Evolutionary conservation across 345 rosid genomes (phyloP), one percentile per base, ranked within the genome.

Genomic region (Gossypium sturtianum): DNA sequence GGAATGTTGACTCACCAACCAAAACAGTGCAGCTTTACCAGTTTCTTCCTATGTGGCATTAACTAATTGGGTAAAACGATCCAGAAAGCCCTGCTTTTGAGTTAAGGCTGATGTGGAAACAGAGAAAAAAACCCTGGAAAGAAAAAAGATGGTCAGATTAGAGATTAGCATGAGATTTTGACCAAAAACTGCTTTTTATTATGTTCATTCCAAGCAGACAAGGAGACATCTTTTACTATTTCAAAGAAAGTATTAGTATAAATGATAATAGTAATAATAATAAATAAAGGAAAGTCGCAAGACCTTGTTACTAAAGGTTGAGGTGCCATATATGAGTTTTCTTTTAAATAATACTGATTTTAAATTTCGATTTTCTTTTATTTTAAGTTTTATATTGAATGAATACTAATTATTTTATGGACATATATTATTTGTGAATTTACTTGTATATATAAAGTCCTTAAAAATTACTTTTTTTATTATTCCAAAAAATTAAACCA

Each of bases 191-290:
- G 23, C 7, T 12, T 16, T 48, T 71, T 60, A 38, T 48, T 38
- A 62, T 51, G 66, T 66, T 57, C 38, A 65, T 34, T 48, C 51
- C 3, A 63, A 82, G 84, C 77, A 82, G 89, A 85, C 90, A 84
- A 80, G 77, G 81, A 75, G 87, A 81, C 83, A 51, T 44, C 60
- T 54, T 76, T 81, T 76, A 75, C 81, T 52, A 80, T 83, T 81
- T 79, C 88, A 58, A 82, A 77, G 78, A 81, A 86, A 70, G 76
- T 58, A 45, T 16, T 48, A 8, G 45, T 62, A 13, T 13, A 11
- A 34, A 34, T 34, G 41, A 34, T 34, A 34, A 34, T 34, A 34
- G 41, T 34, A 34, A 34, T 34, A 34, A 34, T 34, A 34, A 34
- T 34, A 34, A 34, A 34, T 34, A 34, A 34, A 34, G 41, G 1